Evolutionary conservation across 2,329 filamentous ascomycete species (phyloP).

Genomic region (Colletotrichum sp.): DNA sequence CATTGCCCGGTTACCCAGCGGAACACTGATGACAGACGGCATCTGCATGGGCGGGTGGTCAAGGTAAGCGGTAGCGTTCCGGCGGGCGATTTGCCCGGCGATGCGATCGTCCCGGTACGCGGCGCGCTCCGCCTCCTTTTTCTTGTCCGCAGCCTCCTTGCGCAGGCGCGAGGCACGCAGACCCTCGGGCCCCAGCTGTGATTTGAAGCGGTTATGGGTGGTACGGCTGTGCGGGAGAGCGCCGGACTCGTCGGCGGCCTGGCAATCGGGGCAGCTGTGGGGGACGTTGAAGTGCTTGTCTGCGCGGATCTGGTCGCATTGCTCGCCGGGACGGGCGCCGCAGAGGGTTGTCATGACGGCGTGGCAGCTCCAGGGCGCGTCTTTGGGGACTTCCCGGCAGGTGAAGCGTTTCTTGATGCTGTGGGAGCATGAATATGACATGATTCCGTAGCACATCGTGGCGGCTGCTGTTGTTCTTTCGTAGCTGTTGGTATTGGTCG

Average conservation of each 20-base stretch:
- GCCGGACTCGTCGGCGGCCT: not conserved
- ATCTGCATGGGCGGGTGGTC: not conserved
- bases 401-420: not conserved
- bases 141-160: not conserved
- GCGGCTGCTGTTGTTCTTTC: not conserved
- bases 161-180: not conserved
- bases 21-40: not conserved
- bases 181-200: not conserved
- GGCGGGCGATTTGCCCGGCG: not conserved
- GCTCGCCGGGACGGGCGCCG: not conserved
- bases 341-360: constrained; percentile 1
- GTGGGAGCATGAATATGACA: constrained; percentile 6
- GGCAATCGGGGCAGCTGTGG: not conserved
- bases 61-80: not conserved
- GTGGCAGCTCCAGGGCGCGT: not conserved
- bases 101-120: not conserved
- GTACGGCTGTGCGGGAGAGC: not conserved
- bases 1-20: not conserved
- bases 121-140: not conserved
- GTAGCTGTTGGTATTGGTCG: not conserved
- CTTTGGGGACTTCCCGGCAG: not conserved
- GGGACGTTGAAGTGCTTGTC: not conserved
- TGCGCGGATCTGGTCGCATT: not conserved
- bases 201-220: not conserved
- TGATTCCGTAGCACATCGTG: constrained; percentile 17